These are phyloP conservation scores for Haplosporangium gracile DNA, from an alignment of 192 early-diverging fungal genomes.

Conservation along the genomic window DNA sequence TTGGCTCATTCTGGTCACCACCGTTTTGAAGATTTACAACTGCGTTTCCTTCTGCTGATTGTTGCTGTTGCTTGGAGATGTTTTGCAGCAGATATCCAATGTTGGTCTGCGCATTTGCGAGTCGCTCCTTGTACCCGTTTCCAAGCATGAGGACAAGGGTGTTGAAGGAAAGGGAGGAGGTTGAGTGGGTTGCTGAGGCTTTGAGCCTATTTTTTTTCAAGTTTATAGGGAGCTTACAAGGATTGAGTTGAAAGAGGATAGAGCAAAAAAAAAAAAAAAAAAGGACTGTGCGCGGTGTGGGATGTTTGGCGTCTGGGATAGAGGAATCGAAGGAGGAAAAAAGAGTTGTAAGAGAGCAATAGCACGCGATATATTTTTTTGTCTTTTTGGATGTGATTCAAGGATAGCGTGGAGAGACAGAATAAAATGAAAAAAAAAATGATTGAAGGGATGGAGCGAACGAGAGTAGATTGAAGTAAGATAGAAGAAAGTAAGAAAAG, in stretches of 20 bases:
- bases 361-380: background rate
- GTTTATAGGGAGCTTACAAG: background rate
- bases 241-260: background rate
- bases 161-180: background rate
- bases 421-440: too few relatives aligned
- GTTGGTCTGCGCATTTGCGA: slow-evolving; percentile 35
- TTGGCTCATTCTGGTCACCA: background rate
- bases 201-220: background rate
- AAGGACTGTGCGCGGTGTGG: background rate
- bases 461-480: too few relatives aligned
- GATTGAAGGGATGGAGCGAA: too few relatives aligned
- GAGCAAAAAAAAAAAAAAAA: background rate
- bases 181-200: background rate
- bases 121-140: slow-evolving; percentile 55
- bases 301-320: background rate
- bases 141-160: slow-evolving; percentile 30
- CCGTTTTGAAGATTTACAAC: background rate
- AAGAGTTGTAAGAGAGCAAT: background rate
- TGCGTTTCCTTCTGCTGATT: background rate
- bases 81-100: slow-evolving; percentile 35
- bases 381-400: background rate
- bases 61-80: slow-evolving; percentile 27
- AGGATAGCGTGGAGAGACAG: too few relatives aligned
- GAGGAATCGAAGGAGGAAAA: background rate
- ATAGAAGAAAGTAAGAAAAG: background rate